Base-by-base conservation (phyloP, 257 asterid genomes). In the Forsythia suspensa region DNA sequence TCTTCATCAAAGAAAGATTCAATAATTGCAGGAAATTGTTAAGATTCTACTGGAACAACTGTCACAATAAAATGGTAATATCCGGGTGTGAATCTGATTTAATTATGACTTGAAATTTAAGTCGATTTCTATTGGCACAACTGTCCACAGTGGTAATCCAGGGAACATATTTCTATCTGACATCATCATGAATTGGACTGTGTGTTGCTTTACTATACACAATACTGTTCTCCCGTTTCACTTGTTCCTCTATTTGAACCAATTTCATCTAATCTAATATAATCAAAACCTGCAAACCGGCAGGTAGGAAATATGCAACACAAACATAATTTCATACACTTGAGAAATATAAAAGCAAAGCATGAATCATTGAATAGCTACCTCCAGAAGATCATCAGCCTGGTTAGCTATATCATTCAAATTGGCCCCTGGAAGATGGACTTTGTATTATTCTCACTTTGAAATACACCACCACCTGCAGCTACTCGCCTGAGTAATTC, bases 381-480 rank as follows among this genome's bases (percentile, higher is more conserved):
- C 98, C 98, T 93, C 98, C 71, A 95, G 87, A 76, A 95, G 90
- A 87, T 95, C 99, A 87, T 95, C 99, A 52, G 99, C 98, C 92
- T 95, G 99, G 85, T 92, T 93, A 70, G 97, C 97, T 80, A 95
- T 92, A 18, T 95, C 99, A 83, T 90, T 93, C 67, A 95, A 83
- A 84, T 95, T 95, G 82, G 99, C 95, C 65, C 94, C 97, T 18
- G 99, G 98, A 79, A 95, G 97, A 90, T 95, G 99, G 88, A 95
- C 90, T 88, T 95, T 43, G 98, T 87, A 82, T 94, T 95, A 82
- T 87, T 84, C 73, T 90, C 90, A 61, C 93, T 87, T 85, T 91
- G 78, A 83, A 95, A 95, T 66, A 86, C 97, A 79, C 99, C 98
- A 71, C 99, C 99, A 70, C 99, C 99, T 13, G 91, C 97, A 80